Percentiles rank a stretch among this genome's conserved stretches.
These are phyloP conservation scores for Amphibolis antarctica DNA, from an alignment of 106 monocot genomes.

Conservation along the genomic window DNA sequence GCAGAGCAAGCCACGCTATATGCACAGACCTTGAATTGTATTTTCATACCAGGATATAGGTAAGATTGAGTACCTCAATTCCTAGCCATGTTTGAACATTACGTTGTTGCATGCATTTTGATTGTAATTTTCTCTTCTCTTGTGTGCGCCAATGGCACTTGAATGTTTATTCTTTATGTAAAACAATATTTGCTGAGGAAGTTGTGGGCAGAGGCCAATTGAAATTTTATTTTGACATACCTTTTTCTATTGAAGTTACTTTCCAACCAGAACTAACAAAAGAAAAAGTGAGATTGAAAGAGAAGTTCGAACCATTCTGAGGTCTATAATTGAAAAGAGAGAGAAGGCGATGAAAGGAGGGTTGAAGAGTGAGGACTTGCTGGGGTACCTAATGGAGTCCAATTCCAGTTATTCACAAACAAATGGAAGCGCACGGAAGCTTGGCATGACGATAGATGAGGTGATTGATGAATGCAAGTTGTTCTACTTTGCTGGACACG, in stretches of 20 bases:
- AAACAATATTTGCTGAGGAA: too few relatives aligned
- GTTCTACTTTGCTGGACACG: constrained; percentile 40
- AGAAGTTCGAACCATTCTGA: constrained; percentile 23
- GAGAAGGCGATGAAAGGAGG: constrained; percentile 25
- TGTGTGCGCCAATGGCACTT: too few relatives aligned
- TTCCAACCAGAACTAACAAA: constrained; percentile 15
- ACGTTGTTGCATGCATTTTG: too few relatives aligned
- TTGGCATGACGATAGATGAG: constrained; percentile 12
- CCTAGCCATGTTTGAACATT: too few relatives aligned
- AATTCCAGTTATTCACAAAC: constrained; percentile 1
- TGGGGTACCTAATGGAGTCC: constrained; percentile 25
- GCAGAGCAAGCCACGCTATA: constrained; percentile 8
- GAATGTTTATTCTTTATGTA: too few relatives aligned
- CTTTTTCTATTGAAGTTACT: not conserved
- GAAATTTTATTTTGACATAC: too few relatives aligned
- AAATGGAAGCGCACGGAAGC: not conserved
- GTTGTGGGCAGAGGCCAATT: too few relatives aligned
- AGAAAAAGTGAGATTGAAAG: constrained; percentile 8
- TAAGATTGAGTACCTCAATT: constrained; percentile 1
- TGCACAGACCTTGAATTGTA: not conserved
- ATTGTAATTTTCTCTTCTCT: too few relatives aligned
- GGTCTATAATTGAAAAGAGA: constrained; percentile 42
- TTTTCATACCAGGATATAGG: constrained; percentile 45
- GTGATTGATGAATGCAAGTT: constrained; percentile 41
- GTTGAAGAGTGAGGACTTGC: constrained; percentile 10